phyloP scores from a whole-genome alignment of 2,329 filamentous ascomycete genomes.

The Nigrospora oryzae region DNA sequence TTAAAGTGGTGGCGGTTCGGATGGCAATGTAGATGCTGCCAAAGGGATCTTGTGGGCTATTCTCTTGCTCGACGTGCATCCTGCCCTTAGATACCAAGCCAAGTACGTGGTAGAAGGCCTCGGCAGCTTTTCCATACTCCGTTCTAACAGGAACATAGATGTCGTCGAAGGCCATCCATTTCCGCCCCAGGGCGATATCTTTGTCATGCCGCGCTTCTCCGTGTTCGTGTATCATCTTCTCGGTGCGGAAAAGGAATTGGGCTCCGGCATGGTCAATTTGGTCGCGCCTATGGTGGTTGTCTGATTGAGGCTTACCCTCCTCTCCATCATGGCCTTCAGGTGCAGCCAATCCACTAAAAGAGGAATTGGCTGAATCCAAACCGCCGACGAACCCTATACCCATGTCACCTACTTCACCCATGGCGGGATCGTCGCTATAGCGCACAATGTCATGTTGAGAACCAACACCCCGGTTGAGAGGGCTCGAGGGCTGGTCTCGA shows the following conservation, averaged over 20 bases:
- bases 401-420: conserved; percentile 23
- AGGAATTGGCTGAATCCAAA: conserved; percentile 20
- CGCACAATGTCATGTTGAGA: conserved; percentile 32
- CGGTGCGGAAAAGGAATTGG: conserved; percentile 36
- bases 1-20: too few relatives aligned
- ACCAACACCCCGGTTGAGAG: conserved; percentile 24
- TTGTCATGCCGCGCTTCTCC: conserved; percentile 17
- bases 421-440: conserved; percentile 33
- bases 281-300: conserved; percentile 8
- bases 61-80: conserved; percentile 52
- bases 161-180: conserved; percentile 57
- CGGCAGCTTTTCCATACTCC: conserved; percentile 57
- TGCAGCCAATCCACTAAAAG: conserved; percentile 16
- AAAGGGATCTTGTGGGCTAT: conserved; percentile 30
- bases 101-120: conserved; percentile 69
- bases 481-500: conserved; percentile 30
- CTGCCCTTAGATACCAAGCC: conserved; percentile 58
- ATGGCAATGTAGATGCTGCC: conserved; percentile 38
- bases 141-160: conserved; percentile 51
- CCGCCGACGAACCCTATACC: conserved; percentile 15
- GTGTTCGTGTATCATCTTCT: conserved; percentile 22
- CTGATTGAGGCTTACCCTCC: conserved; percentile 2
- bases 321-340: neutral
- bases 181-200: conserved; percentile 21
- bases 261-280: conserved; percentile 35